Evolutionary conservation across 805 yeast species (phyloP).

Genomic region (Sugiyamaella chiloensis): DNA sequence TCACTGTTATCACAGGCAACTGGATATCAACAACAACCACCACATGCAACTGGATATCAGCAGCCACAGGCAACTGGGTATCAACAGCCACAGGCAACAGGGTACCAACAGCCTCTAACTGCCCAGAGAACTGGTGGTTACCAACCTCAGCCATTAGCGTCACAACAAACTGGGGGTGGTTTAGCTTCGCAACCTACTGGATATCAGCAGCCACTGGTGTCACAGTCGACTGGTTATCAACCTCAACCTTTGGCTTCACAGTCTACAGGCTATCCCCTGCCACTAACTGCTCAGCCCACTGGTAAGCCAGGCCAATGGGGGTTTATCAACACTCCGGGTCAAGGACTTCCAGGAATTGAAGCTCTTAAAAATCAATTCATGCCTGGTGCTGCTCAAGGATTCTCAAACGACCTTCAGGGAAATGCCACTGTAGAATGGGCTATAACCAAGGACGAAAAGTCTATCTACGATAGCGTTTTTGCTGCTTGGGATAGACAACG

Average conservation of each 20-base stretch:
- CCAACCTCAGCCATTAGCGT: conserved; percentile 22
- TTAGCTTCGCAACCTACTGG: conserved; percentile 42
- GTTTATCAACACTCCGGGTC: conserved; percentile 63
- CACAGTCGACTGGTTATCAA: conserved; percentile 40
- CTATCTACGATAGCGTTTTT: conserved; percentile 81
- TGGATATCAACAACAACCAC: conserved; percentile 14
- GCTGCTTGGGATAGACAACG: conserved; percentile 75
- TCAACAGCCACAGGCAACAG: conserved; percentile 31
- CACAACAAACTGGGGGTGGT: conserved; percentile 36
- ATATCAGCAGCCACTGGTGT: conserved; percentile 19
- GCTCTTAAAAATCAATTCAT: conserved; percentile 63
- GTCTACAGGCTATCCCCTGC: conserved; percentile 22
- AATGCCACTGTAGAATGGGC: conserved; percentile 69
- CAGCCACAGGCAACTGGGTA: conserved; percentile 21
- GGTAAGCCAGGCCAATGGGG: conserved; percentile 84
- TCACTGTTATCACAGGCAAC: conserved; percentile 16
- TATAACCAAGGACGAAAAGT: conserved; percentile 83
- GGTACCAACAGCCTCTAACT: conserved; percentile 14
- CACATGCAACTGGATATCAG: conserved; percentile 12
- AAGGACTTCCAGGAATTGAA: conserved; percentile 68
- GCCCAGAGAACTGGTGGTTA: conserved; percentile 21
- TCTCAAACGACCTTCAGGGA: conserved; percentile 34
- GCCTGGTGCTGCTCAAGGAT: conserved; percentile 39
- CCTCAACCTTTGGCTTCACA: conserved; percentile 24
- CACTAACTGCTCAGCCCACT: conserved; percentile 43